Evolutionary conservation across 805 yeast genomes (phyloP).

Genomic region (Candida fluviatilis): DNA sequence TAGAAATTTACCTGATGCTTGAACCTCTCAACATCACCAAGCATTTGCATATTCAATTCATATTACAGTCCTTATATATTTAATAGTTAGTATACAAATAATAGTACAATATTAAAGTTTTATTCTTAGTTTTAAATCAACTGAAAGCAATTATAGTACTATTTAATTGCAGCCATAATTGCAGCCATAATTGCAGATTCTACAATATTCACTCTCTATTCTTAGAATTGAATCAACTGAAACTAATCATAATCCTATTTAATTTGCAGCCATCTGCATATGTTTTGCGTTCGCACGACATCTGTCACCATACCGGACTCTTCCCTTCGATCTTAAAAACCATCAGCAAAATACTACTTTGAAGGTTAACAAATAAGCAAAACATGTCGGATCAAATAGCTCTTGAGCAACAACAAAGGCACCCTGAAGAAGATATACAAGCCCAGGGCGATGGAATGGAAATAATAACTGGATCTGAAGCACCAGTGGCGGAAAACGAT

Average conservation of each 20-base stretch:
- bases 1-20: slow-evolving; percentile 13
- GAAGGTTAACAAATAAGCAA: background rate
- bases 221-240: too few species aligned
- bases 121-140: too few species aligned
- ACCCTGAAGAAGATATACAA: slow-evolving; percentile 6
- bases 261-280: too few species aligned
- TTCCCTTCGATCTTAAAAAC: background rate
- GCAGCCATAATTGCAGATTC: too few species aligned
- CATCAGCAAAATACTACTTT: too few species aligned
- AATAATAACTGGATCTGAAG: slow-evolving; percentile 1
- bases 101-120: too few species aligned
- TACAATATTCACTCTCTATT: too few species aligned
- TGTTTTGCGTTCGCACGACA: background rate
- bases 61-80: background rate
- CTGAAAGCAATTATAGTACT: too few species aligned
- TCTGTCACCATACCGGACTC: background rate
- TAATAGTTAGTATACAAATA: too few species aligned
- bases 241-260: too few species aligned
- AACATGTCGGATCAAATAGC: slow-evolving; percentile 24
- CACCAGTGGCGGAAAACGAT: background rate
- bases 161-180: background rate
- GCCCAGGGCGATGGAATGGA: slow-evolving; percentile 2
- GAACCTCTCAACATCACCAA: too few species aligned
- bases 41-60: background rate
- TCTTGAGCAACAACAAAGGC: slow-evolving; percentile 12